These are phyloP conservation scores for Vigna mungo DNA, from an alignment of 306 rosid genomes.

Conservation along the genomic window DNA sequence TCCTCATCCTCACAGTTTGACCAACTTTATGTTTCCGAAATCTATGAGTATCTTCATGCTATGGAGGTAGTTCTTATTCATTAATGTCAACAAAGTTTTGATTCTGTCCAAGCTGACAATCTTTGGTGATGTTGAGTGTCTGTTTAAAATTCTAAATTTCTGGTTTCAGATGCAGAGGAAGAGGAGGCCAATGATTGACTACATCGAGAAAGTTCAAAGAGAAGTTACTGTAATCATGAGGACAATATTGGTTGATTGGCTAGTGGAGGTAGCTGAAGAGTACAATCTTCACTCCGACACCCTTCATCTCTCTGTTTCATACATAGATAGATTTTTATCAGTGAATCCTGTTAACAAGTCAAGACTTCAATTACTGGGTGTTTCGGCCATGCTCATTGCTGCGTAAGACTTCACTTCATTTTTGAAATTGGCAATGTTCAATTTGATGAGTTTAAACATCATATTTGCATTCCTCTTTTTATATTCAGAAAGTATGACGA, in stretches of 20 bases:
- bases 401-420: constrained; percentile 54
- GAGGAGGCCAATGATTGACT: constrained; percentile 67
- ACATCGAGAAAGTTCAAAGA: constrained; percentile 62
- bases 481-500: constrained; percentile 83
- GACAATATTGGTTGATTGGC: constrained; percentile 82
- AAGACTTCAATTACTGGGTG: constrained; percentile 71
- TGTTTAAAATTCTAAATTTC: not conserved
- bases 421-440: not conserved
- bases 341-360: constrained; percentile 43
- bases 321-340: constrained; percentile 74
- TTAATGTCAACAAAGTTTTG: not conserved
- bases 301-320: constrained; percentile 64
- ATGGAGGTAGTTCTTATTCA: constrained; percentile 62
- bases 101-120: not conserved
- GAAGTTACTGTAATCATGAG: constrained; percentile 70
- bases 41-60: constrained; percentile 58
- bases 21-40: constrained; percentile 16
- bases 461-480: not conserved
- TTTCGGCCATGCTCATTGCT: constrained; percentile 84
- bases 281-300: constrained; percentile 78
- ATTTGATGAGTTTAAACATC: not conserved
- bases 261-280: constrained; percentile 88
- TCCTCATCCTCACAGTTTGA: not conserved
- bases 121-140: not conserved
- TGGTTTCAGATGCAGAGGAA: constrained; percentile 29